phyloP scores from a whole-genome alignment of 495 filamentous ascomycete genomes.

The Neurospora intermedia region DNA sequence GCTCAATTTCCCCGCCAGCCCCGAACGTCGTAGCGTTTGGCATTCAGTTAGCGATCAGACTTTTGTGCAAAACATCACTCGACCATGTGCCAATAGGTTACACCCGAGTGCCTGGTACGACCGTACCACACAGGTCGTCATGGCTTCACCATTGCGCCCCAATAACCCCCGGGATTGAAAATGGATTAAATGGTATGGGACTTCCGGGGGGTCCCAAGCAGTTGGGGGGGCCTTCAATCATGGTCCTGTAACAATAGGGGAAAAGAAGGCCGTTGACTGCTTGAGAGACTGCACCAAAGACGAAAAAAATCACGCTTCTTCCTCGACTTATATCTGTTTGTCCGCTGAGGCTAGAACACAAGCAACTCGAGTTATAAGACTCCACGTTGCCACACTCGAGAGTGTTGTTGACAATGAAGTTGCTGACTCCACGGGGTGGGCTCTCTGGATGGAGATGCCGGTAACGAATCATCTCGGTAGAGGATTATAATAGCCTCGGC shows the following conservation, averaged over 20 bases:
- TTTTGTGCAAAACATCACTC: neutral
- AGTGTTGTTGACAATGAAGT: neutral
- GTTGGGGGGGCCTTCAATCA: neutral
- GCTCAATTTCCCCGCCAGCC: neutral
- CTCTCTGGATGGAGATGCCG: neutral
- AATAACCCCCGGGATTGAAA: neutral
- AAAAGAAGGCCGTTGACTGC: neutral
- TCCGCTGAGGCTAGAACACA: neutral
- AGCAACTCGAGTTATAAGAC: neutral
- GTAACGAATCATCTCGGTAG: neutral
- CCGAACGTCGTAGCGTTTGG: neutral
- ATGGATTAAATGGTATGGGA: neutral
- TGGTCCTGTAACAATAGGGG: neutral
- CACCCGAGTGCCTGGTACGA: neutral
- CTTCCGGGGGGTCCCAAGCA: neutral
- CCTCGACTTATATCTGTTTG: neutral
- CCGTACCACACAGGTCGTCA: neutral
- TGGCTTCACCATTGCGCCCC: neutral
- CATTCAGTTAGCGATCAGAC: neutral
- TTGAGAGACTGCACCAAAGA: no score
- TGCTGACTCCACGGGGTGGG: neutral
- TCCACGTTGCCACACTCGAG: neutral
- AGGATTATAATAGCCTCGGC: neutral
- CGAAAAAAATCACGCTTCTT: neutral
- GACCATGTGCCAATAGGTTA: neutral